Conservation (phyloP, 768 basidiomycete species). For the Hysterangium stoloniferum region DNA sequence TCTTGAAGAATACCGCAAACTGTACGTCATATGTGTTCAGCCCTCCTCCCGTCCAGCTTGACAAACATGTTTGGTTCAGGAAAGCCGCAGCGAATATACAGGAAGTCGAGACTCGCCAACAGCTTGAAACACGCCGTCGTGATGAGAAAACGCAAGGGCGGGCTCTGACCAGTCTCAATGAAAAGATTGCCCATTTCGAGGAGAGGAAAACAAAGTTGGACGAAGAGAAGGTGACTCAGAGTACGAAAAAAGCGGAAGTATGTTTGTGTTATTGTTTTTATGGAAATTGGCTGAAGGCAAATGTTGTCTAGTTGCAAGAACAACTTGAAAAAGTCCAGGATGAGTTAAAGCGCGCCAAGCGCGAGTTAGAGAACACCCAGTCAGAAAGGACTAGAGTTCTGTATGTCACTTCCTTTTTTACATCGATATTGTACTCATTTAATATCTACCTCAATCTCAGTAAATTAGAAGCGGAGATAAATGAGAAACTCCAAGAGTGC, state of each 20-base stretch:
- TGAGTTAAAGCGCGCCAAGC: slow-evolving; percentile 58
- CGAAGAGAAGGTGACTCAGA: slow-evolving; percentile 45
- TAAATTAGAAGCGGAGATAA: slow-evolving; percentile 83
- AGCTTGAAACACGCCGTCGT: slow-evolving; percentile 69
- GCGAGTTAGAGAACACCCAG: slow-evolving; percentile 78
- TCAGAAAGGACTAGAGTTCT: slow-evolving; percentile 74
- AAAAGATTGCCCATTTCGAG: slow-evolving; percentile 59
- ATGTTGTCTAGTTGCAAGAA: slow-evolving; percentile 42
- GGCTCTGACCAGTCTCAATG: slow-evolving; percentile 53
- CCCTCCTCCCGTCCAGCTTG: neutral
- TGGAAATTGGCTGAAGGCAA: neutral
- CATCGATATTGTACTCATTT: neutral
- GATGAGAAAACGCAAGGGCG: slow-evolving; percentile 73
- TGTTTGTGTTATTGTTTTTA: too few species aligned
- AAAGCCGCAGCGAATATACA: slow-evolving; percentile 73
- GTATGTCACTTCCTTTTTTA: slow-evolving; percentile 35
- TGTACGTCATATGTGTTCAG: slow-evolving; percentile 39
- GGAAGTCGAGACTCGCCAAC: slow-evolving; percentile 82
- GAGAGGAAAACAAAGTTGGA: slow-evolving; percentile 48
- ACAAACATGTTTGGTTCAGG: slow-evolving; percentile 43
- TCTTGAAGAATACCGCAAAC: slow-evolving; percentile 76
- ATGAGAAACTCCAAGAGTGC: slow-evolving; percentile 81
- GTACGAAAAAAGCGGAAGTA: slow-evolving; percentile 53
- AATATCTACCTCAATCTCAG: slow-evolving; percentile 33
- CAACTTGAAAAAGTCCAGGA: slow-evolving; percentile 48